Conservation (phyloP, 257 asterid species). For the Solanum sejunctum region DNA sequence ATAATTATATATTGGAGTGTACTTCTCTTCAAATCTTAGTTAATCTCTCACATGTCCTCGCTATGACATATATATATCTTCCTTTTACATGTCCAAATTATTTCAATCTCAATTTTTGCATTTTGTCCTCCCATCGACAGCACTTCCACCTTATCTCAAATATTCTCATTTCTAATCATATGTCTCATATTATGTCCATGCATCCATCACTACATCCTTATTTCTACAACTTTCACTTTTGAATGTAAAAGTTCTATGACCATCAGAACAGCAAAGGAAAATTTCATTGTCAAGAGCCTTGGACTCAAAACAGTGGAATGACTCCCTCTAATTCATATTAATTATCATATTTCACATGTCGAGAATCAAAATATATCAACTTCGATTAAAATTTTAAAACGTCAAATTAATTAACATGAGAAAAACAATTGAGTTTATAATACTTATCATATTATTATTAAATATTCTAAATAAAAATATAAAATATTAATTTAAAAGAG, state of each 20-base stretch:
- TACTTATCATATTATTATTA: too few relatives aligned
- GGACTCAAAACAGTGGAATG: not conserved
- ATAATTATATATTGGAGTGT: too few relatives aligned
- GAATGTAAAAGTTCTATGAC: not conserved
- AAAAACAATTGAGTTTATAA: too few relatives aligned
- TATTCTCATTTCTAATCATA: not conserved
- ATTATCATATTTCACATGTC: not conserved
- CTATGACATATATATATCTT: too few relatives aligned
- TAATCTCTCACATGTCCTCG: too few relatives aligned
- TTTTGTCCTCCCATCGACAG: too few relatives aligned
- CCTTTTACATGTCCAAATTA: not conserved
- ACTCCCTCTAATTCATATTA: not conserved
- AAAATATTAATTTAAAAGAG: too few relatives aligned
- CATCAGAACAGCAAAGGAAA: not conserved
- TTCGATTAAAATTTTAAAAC: too few relatives aligned
- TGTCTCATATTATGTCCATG: not conserved
- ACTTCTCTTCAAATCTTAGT: too few relatives aligned
- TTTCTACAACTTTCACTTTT: not conserved
- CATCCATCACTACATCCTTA: not conserved
- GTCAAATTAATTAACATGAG: too few relatives aligned
- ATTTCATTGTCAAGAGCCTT: not conserved
- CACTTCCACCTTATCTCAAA: not conserved
- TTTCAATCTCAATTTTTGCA: not conserved
- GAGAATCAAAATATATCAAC: not conserved
- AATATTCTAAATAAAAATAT: too few relatives aligned